phyloP scores from a whole-genome alignment of 2,329 filamentous ascomycete species.

The Amesomyces nigricolor region DNA sequence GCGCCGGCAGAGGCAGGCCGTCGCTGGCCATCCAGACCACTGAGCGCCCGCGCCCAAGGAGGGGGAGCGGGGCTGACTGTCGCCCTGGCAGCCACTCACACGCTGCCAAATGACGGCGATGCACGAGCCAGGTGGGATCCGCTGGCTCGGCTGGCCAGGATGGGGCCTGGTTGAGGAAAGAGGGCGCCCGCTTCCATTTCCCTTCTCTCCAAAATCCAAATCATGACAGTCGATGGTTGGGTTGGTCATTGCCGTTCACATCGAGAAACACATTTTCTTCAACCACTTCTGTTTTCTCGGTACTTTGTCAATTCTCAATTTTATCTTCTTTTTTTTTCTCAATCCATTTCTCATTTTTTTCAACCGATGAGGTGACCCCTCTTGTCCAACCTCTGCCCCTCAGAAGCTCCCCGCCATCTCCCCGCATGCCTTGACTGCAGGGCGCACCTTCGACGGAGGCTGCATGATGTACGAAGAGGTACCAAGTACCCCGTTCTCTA shows the following conservation, averaged over 20 bases:
- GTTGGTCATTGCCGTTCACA: too few relatives aligned
- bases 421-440: constrained; percentile 1
- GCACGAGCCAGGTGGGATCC: constrained; percentile 19
- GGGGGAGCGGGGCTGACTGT: constrained; percentile 22
- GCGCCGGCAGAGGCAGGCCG: constrained; percentile 6
- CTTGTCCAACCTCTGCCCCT: not conserved
- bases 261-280: too few relatives aligned
- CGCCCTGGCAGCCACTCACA: constrained; percentile 19
- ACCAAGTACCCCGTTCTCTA: too few relatives aligned
- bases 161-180: not conserved
- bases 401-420: not conserved
- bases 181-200: not conserved
- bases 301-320: too few relatives aligned
- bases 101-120: constrained; percentile 12
- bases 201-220: too few relatives aligned
- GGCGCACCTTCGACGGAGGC: not conserved
- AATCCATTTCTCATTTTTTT: too few relatives aligned
- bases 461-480: not conserved
- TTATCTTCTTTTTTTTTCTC: too few relatives aligned
- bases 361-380: not conserved
- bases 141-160: constrained; percentile 9
- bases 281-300: too few relatives aligned
- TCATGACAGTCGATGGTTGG: too few relatives aligned
- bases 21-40: not conserved
- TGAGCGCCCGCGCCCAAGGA: not conserved